phyloP scores from a whole-genome alignment of 2,329 filamentous ascomycete genomes.

The Pseudocercospora ulei region DNA sequence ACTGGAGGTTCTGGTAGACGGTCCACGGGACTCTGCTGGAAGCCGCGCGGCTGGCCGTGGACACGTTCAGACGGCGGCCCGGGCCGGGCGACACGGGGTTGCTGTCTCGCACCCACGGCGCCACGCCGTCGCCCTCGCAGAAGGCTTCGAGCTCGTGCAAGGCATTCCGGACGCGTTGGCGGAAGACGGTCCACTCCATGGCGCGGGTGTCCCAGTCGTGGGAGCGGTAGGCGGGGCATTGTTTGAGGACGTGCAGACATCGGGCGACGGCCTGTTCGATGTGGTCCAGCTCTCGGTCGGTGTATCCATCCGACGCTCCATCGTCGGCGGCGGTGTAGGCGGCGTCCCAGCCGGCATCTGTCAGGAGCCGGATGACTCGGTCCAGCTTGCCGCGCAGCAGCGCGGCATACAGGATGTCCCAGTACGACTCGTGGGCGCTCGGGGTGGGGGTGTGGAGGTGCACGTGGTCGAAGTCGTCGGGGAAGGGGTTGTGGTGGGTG shows the following conservation, averaged over 20 bases:
- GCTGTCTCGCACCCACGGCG: slow-evolving; percentile 35
- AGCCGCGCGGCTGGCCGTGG: slow-evolving; percentile 59
- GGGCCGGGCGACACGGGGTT: slow-evolving; percentile 26
- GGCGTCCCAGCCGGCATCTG: slow-evolving; percentile 66
- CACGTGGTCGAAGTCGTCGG: slow-evolving; percentile 57
- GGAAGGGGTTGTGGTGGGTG: slow-evolving; percentile 61
- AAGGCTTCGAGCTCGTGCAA: slow-evolving; percentile 63
- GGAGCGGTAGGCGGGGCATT: slow-evolving; percentile 57
- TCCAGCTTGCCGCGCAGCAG: slow-evolving; percentile 65
- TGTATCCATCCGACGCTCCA: slow-evolving; percentile 59
- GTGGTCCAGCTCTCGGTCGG: slow-evolving; percentile 64
- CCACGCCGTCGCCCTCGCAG: slow-evolving; percentile 58
- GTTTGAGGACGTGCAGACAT: slow-evolving; percentile 59
- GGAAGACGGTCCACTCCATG: slow-evolving; percentile 74
- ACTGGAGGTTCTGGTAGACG: slow-evolving; percentile 74
- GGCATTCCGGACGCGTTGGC: slow-evolving; percentile 54
- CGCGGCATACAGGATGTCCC: slow-evolving; percentile 69
- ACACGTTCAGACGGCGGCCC: slow-evolving; percentile 48
- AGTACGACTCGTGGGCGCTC: slow-evolving; percentile 67
- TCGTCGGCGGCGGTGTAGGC: slow-evolving; percentile 54
- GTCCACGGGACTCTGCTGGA: slow-evolving; percentile 83
- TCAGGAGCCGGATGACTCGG: slow-evolving; percentile 58
- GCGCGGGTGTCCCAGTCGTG: slow-evolving; percentile 75
- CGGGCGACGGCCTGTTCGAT: slow-evolving; percentile 56
- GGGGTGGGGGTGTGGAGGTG: slow-evolving; percentile 58